Base-by-base conservation (phyloP, 805 yeast genomes). In the Candida glaebosa region DNA sequence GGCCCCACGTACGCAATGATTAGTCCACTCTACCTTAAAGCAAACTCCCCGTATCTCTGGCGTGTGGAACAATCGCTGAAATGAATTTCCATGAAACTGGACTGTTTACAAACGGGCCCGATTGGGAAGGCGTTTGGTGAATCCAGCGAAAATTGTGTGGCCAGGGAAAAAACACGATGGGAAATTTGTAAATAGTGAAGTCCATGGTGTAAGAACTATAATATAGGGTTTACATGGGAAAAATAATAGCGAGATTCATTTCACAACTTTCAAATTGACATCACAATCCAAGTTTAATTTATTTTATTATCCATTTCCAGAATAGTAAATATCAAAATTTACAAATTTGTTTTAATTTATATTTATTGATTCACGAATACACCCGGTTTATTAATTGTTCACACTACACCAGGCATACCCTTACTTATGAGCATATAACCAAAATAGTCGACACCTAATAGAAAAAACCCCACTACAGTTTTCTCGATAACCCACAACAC, bases 21-120 rank as follows among this genome's bases (percentile, higher is more conserved):
- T 22, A 22, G 26, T 22, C 6, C 26, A 10, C 26, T 22, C 26
- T 22, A 22, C 26, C 9, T 7, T 7, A 10, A 22, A 10, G 10
- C 9, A 6, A 22, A 22, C 26, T 10, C 26, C 6, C 26, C 26
- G 26, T 22, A 22, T 22, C 26, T 22, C 6, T 7, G 9, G 9
- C 26, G 9, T 10, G 10, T 22, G 9, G 10, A 22, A 22, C 26
- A 22, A 22, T 22, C 9, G 26, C 26, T 10, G 9, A 22, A 22
- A 10, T 22, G 26, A 22, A 22, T 6, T 6, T 22, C 10, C 6
- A 22, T 22, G 26, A 22, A 22, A 22, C 26, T 22, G 35, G 12
- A 5, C 9, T 35, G 38, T 35, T 35, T 35, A 35, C 38, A 35
- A 22, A 15, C 5, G 5, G 28, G 17, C 38, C 38, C 31, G 24